Evolutionary conservation across 345 rosid genomes (phyloP).

Genomic region (Viola odorata): DNA sequence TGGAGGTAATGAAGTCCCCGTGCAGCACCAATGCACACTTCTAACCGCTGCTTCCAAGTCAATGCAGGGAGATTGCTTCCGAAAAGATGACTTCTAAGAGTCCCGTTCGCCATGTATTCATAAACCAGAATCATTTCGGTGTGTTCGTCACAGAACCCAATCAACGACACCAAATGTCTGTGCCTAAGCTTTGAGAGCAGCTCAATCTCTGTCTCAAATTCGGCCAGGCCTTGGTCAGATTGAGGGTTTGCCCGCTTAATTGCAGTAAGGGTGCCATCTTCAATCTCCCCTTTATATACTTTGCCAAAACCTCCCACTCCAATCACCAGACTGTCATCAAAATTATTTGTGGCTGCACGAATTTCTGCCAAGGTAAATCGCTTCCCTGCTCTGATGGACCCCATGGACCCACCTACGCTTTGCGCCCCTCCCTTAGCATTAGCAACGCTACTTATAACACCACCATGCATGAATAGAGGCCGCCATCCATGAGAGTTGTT

Average conservation of each 20-base stretch:
- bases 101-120: conserved; percentile 87
- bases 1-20: conserved; percentile 92
- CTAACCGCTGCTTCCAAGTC: conserved; percentile 79
- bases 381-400: conserved; percentile 47
- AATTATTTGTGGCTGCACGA: conserved; percentile 68
- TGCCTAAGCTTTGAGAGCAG: conserved; percentile 89
- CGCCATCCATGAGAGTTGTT: conserved; percentile 49
- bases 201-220: conserved; percentile 85
- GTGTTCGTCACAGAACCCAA: conserved; percentile 86
- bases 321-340: conserved; percentile 68
- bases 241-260: conserved; percentile 86
- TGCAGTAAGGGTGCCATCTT: conserved; percentile 68
- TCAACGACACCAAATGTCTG: conserved; percentile 77
- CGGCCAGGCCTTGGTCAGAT: conserved; percentile 83
- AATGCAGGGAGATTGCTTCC: conserved; percentile 64
- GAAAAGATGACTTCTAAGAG: conserved; percentile 77
- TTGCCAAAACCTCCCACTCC: conserved; percentile 90
- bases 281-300: conserved; percentile 76
- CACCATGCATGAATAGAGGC: conserved; percentile 52
- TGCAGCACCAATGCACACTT: conserved; percentile 77
- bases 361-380: conserved; percentile 67
- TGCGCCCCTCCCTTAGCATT: conserved; percentile 51
- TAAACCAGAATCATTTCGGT: conserved; percentile 92
- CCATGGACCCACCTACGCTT: conserved; percentile 29
- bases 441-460: conserved; percentile 36